A percentile compares a stretch with the other conserved stretches of the same genome.
Evolutionary conservation across 2,329 filamentous ascomycete genomes (phyloP).

Genomic region (Alternaria panax): DNA sequence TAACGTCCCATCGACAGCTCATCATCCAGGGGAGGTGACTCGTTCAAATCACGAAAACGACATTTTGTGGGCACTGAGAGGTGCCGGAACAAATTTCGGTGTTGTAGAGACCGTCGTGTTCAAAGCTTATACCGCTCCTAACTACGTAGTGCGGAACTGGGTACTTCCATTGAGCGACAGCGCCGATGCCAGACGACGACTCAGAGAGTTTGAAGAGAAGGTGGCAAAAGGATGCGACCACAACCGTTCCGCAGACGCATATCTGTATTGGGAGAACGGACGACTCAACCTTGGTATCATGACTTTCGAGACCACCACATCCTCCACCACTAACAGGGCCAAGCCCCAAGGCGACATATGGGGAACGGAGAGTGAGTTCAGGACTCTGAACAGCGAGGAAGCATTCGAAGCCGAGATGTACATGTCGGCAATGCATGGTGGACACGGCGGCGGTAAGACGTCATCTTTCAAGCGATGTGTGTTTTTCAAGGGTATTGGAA

Average conservation of each 20-base stretch:
- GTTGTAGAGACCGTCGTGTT: constrained; percentile 64
- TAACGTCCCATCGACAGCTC: constrained; percentile 56
- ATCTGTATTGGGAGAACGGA: constrained; percentile 60
- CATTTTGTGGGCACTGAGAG: constrained; percentile 65
- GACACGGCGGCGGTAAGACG: constrained; percentile 65
- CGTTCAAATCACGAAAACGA: constrained; percentile 59
- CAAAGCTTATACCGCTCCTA: constrained; percentile 54
- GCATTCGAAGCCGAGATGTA: constrained; percentile 69
- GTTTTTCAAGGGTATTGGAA: constrained; percentile 62
- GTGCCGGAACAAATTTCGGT: constrained; percentile 67
- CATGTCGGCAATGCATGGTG: constrained; percentile 66
- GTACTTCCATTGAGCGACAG: constrained; percentile 33
- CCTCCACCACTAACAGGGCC: background rate
- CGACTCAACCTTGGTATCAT: constrained; percentile 62
- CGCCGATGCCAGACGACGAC: constrained; percentile 43
- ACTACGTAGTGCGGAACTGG: constrained; percentile 46
- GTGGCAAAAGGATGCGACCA: constrained; percentile 53
- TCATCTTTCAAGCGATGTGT: constrained; percentile 71
- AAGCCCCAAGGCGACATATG: constrained; percentile 13
- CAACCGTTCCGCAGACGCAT: constrained; percentile 62
- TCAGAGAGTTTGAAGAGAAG: constrained; percentile 53
- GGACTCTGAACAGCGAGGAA: constrained; percentile 57
- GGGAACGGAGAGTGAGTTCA: constrained; percentile 44
- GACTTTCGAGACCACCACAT: constrained; percentile 51
- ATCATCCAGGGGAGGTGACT: constrained; percentile 53